Evolutionary conservation across 305 asterid genomes (phyloP), one percentile per base, ranked within the genome.

Genomic region (Fraxinus ornus): DNA sequence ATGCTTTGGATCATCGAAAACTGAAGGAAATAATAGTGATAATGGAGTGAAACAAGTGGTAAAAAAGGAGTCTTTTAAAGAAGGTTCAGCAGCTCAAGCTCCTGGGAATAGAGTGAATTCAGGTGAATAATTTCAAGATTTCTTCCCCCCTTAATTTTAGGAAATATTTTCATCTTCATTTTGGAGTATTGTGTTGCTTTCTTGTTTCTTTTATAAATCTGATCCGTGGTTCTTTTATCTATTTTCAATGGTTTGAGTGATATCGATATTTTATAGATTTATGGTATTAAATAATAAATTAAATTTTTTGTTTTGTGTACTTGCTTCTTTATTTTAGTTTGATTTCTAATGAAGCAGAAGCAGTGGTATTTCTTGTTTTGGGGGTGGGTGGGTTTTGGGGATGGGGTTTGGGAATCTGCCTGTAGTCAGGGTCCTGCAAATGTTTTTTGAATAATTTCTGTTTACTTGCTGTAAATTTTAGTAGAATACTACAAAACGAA

Each of bases 1-100:
- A 77, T 94, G 98, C 89, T 91, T 90, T 89, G 94, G 93, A 90
- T 90, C 97, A 87, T 91, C 95, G 71, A 78, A 88, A 77, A 85
- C 91, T 82, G 91, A 83, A 83, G 91, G 73, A 85, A 92, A 83
- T 15, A 87, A 80, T 30, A 84, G 86, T 88, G 89, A 83, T 39
- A 86, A 84, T 85, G 92, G 90, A 79, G 96, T 86, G 80, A 92
- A 91, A 84, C 91, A 92, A 86, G 85, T 84, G 84, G 82, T 85
- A 37, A 91, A 91, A 80, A 92, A 90, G 41, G 97, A 93, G 85
- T 88, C 92, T 85, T 87, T 85, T 36, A 91, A 89, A 87, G 96
- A 93, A 74, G 90, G 89, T 71, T 87, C 97, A 62, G 89, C 89
- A 70, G 88, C 89, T 75, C 92, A 84, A 81, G 84, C 94, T 83